These are phyloP conservation scores for Paecilomyces variotii DNA, from an alignment of 2,329 filamentous ascomycete genomes.

Conservation along the genomic window DNA sequence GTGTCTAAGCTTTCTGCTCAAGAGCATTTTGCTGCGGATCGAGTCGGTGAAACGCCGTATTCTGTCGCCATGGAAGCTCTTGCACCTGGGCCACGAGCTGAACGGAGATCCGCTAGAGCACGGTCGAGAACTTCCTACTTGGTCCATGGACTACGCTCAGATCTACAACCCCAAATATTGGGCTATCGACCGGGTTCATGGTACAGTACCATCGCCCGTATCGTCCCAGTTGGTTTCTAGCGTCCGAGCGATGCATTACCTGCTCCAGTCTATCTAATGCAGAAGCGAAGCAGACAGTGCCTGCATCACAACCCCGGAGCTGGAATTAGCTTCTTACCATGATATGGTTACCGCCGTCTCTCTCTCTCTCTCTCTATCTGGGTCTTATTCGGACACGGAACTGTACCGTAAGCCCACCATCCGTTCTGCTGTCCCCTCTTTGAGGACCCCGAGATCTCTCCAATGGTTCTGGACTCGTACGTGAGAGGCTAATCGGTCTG, in stretches of 20 bases:
- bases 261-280: too few species aligned
- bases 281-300: background rate
- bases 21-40: background rate
- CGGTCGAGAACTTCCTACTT: background rate
- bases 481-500: background rate
- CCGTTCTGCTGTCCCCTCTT: background rate
- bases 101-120: background rate
- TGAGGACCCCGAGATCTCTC: background rate
- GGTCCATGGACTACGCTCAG: background rate
- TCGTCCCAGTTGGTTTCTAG: background rate
- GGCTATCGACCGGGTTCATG: background rate
- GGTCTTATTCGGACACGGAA: background rate
- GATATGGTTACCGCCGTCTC: background rate
- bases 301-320: background rate
- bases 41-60: background rate
- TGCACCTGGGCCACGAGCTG: background rate
- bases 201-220: background rate
- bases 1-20: background rate
- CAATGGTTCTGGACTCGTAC: background rate
- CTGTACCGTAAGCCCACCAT: background rate
- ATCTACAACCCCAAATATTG: background rate
- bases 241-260: background rate
- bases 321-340: background rate
- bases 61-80: background rate
- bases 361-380: background rate